Base-by-base conservation (phyloP, 345 rosid species). In the Citropsis articulata region DNA sequence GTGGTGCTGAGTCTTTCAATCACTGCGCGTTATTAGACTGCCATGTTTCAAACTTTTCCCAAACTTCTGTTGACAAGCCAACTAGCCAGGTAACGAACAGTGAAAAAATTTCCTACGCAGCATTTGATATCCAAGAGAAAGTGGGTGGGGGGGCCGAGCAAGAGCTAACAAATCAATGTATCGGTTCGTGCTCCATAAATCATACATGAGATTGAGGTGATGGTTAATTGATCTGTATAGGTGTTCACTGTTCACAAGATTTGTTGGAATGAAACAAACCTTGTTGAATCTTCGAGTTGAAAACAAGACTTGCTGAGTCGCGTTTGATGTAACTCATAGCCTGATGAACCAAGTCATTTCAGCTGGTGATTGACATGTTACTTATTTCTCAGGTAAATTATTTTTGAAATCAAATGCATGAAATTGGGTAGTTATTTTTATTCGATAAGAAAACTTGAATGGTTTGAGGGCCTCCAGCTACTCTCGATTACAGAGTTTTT, bases 61-160 rank as follows among this genome's bases (percentile, higher is more conserved):
- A 66, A 66, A 53, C 65, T 76, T 55, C 35, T n/a, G 33, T 75
- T 76, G 78, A 76, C 55, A 24, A 64, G 70, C 42, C 18, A 27
- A 75, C 53, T 14, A 45, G 69, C 40, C 19, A 28, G 31, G 59
- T 31, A 1, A 38, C 73, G 38, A 76, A 56, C 66, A 35, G 53
- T 55, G 55, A 40, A n/a, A n/a, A 30, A 18, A 19, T n/a, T 64
- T 25, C 36, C 14, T 53, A 5, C 21, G 21, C 5, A n/a, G 24
- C 55, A 66, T 50, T 18, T 64, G 30, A 22, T 64, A 16, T 53
- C 12, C 45, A 42, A 48, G 38, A 40, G 27, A 27, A 6, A 28
- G 16, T 45, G 36, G 59, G 40, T 28, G 59, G 59, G 42, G 69
- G 50, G 18, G 61, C 76, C 55, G 9, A 65, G 38, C 28, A 12